Evolutionary conservation across 495 filamentous ascomycete species (phyloP), one percentile per base, ranked within the genome.

Genomic region (Neurospora cerealis): DNA sequence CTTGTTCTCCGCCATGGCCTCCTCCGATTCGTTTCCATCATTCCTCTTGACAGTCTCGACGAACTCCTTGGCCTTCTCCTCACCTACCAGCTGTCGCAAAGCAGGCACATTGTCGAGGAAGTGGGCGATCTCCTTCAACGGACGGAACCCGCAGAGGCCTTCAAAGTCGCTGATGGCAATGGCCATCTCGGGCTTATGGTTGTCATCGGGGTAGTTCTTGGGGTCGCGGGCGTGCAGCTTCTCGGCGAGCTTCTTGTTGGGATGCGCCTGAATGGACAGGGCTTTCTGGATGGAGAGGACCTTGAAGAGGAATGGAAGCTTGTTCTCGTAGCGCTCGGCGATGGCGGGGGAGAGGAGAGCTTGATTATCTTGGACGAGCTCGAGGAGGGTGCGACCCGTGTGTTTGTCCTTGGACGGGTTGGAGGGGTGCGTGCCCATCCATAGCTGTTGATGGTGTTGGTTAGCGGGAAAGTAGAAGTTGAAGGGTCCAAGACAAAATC

Each of bases 161-260:
- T 98, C 96, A 75, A 99, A 99, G 3, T 92, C 91, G 2, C 96
- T 98, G 79, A 99, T 90, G 71, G 96, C 96, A 79, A 99, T 97
- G 72, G 95, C 92, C 96, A 99, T 99, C 82, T 99, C 96, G 66
- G 96, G 96, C 82, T 99, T 99, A 86, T 99, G 96, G 82, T 99
- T 99, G 84, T 98, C 95, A 87, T 99, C 95, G 73, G 95, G 95
- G 78, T 99, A 99, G 86, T 99, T 96, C 85, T 92, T 93, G 21
- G 93, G 88, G 78, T 99, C 96, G 74, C 87, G 88, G 34, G 88
- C 88, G 82, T 98, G 96, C 34, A 99, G 85, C 79, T 92, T 83
- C 83, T 97, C 95, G 37, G 96, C 96, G 41, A 98, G 90, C 81
- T 94, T 96, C 88, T 99, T 99, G 84, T 99, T 97, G 69, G 96